Base-by-base conservation (phyloP, 148 eudicot genomes). In the Fagopyrum tataricum region DNA sequence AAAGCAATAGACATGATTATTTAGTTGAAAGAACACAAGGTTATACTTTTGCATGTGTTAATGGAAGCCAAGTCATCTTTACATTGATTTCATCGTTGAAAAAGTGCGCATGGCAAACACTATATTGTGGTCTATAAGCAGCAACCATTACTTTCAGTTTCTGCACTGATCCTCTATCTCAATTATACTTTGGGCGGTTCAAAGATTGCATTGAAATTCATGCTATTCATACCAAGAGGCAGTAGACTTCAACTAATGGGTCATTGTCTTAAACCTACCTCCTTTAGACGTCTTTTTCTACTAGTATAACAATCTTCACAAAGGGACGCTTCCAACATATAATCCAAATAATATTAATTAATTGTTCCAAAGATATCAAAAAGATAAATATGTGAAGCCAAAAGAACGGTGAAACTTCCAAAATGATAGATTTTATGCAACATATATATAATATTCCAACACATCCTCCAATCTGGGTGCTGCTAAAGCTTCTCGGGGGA, bases 11-110 rank as follows among this genome's bases (percentile, higher is more conserved):
- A 46, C 2, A 46, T 46, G 14, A 46, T 46, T 46, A 9, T 7
- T 46, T 14, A 46, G 49, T 46, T 46, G 49, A 46, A 46, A 46
- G 14, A 11, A 46, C 49, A 14, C 49, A 46, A 46, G 3, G 49
- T 31, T 31, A 17, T 52, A 52, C 56, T 56, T 23, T 56, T 56
- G 37, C n/a, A n/a, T 23, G 64, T 56, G n/a, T n/a, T n/a, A 56
- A 23, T 56, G 64, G 64, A 23, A 56, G 64, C 64, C 64, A 56
- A 56, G 20, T 56, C 64, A 56, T 56, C 64, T 56, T 59, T 59
- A 26, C 67, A 59, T 24, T 59, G 67, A 59, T 59, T 26, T 26
- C 26, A 59, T 59, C 6, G 67, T 59, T 59, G 67, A 59, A 24
- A 23, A 58, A 58, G 66, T 23, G 66, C 17, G 56, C 56, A 51